Evolutionary conservation across 768 basidiomycete genomes (phyloP).

Genomic region (Podaxis carcinomalis): DNA sequence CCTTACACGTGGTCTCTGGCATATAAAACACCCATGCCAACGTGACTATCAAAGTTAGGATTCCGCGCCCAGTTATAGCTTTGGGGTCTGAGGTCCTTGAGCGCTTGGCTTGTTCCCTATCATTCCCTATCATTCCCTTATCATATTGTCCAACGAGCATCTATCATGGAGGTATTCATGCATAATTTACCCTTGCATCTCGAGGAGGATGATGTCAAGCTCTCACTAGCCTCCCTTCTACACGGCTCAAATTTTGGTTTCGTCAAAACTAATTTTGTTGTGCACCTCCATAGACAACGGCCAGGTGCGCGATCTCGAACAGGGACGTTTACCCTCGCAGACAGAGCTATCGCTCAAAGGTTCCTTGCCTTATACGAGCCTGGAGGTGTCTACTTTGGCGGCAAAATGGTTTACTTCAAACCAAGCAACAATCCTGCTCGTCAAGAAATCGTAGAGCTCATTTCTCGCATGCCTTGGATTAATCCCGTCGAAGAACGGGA

Average conservation of each 20-base stretch:
- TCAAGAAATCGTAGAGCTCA: conserved; percentile 32
- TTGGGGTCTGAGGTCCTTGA: background rate
- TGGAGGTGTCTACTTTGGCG: conserved; percentile 22
- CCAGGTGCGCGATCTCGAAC: conserved; percentile 24
- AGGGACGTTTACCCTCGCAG: conserved; percentile 23
- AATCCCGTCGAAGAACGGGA: conserved; percentile 34
- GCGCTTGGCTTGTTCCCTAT: background rate
- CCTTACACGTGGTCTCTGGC: background rate
- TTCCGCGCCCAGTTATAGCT: background rate
- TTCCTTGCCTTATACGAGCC: conserved; percentile 42
- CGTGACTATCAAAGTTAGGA: background rate
- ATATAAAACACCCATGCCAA: background rate
- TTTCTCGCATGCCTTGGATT: conserved; percentile 34
- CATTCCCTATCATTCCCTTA: conserved; percentile 2
- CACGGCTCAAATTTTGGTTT: conserved; percentile 38
- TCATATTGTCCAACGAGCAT: background rate
- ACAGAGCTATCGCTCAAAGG: background rate
- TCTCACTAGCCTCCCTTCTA: conserved; percentile 37
- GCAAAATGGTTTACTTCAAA: conserved; percentile 29
- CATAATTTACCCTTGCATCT: conserved; percentile 27
- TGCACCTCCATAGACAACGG: conserved; percentile 41
- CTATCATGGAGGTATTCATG: conserved; percentile 39
- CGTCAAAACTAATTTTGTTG: conserved; percentile 45
- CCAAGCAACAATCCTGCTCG: conserved; percentile 24
- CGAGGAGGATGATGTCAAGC: conserved; percentile 25